Percentiles rank a stretch among this genome's conserved stretches.
Evolutionary conservation across 768 basidiomycete species (phyloP).

Genomic region (Asterophora parasitica): DNA sequence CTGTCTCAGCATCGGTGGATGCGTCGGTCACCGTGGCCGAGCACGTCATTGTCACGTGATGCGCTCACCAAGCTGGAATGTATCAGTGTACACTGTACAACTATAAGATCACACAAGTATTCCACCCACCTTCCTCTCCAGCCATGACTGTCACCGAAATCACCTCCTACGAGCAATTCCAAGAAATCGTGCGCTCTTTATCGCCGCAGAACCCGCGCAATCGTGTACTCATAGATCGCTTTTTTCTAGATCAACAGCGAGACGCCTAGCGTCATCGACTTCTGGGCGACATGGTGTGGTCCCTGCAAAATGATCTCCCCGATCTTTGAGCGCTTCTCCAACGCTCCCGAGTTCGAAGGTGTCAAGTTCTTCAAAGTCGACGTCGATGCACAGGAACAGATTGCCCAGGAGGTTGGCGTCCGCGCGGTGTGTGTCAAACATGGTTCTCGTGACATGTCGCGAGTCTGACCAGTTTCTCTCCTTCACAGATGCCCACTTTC

Average conservation of each 20-base stretch:
- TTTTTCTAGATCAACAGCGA: slow-evolving; percentile 38
- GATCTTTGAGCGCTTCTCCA: slow-evolving; percentile 54
- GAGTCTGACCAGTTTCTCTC: too few relatives aligned
- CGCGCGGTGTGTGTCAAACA: neutral
- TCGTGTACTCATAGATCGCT: neutral
- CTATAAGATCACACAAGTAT: too few relatives aligned
- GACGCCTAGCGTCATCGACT: slow-evolving; percentile 55
- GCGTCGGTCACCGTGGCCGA: neutral
- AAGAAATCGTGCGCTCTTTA: slow-evolving; percentile 34
- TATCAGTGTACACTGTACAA: too few relatives aligned
- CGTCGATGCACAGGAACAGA: slow-evolving; percentile 52
- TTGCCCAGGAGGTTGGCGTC: slow-evolving; percentile 44
- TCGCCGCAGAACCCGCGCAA: neutral
- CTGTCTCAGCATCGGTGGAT: too few relatives aligned
- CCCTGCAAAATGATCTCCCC: slow-evolving; percentile 67
- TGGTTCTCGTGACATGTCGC: neutral
- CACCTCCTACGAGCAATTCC: slow-evolving; percentile 34
- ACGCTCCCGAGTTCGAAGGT: slow-evolving; percentile 22
- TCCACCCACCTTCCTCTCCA: too few relatives aligned
- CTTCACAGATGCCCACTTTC: slow-evolving; percentile 33
- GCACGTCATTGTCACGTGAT: slow-evolving; percentile 16
- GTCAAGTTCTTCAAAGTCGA: slow-evolving; percentile 72
- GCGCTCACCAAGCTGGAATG: slow-evolving; percentile 14
- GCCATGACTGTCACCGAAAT: slow-evolving; percentile 37
- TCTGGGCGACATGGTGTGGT: slow-evolving; percentile 78